Evolutionary conservation across 1,139 yeast species (phyloP), one percentile per base, ranked within the genome.

Genomic region (Casaregolazyma lundiana): DNA sequence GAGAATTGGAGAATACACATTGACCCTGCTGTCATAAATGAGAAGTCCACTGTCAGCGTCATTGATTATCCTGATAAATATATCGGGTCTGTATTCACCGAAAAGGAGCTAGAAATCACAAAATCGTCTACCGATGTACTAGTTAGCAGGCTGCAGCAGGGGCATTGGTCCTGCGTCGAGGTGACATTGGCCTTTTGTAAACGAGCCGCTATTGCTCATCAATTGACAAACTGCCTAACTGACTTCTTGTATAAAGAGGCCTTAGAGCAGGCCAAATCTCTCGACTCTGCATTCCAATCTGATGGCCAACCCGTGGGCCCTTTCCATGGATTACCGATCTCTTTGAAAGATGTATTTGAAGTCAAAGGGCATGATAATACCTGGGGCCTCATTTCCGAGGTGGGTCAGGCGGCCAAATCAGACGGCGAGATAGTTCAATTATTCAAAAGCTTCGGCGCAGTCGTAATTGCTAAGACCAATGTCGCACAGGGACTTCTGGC

Each of bases 401-500:
- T 57, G 11, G 60, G 61, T 40, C 50, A 55, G 64, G 58, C 57
- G 18, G 61, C 59, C 26, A 52, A 47, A 9, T 55, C 56, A 8
- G 61, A 62, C 39, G 60, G 67, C 1, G 58, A 53, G 0, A 55
- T 70, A n/a, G 66, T 77, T 26, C 77, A 77, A 1, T 58, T 64
- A 8, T 64, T 73, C 37, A 55, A 76, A 43, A 58, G 62, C 35
- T 62, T 68, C 15, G 85, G 85, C 35, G 84, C 83, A 3, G 69
- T 80, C 3, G 68, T 79, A 43, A 75, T 70, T 50, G 76, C 75
- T 41, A 79, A 80, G 56, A 78, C 86, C 1, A 73, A 78, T 2
- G 77, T 76, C 32, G 85, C 86, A 4, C 74, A 72, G 56, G 76
- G 80, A 0, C 76, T 78, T 68, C 73, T 80, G 72, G 70, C 71